Evolutionary conservation across 495 filamentous ascomycete genomes (phyloP), one percentile per base, ranked within the genome.

Genomic region (Xylaria castorea): DNA sequence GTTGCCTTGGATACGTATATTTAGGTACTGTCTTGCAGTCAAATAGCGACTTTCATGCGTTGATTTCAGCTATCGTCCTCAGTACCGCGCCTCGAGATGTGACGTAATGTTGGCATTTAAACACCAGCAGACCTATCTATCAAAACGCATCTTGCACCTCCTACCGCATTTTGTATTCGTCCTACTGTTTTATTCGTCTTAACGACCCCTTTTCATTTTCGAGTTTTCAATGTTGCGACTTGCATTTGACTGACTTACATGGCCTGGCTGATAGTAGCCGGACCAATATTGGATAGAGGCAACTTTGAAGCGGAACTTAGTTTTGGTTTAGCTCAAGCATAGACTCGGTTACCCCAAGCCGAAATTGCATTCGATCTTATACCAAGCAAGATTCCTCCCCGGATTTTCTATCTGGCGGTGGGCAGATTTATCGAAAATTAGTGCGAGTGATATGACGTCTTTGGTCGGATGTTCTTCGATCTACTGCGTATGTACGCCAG

Each of bases 361-460:
- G 5, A 30, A 55, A 14, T 27, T 55, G 51, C 16, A 27, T 53
- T 27, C 1, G n/a, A 51, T 14, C 20, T 51, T 2, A 9, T 50
- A 51, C 3, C 48, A 51, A 22, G 6, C 20, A 27, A 25, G 50
- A 25, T 53, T 12, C 50, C 11, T 12, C 7, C 9, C 9, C 3
- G 11, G 27, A 3, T 27, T 53, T 27, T 27, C 8, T 53, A 57
- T 55, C 25, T 11, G 8, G 51, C 51, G 3, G 6, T 34, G 12
- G 32, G 58, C 20, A 38, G 20, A n/a, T 7, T n/a, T 61, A 9
- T 36, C 30, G 34, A 61, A 38, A 61, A 22, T n/a, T 32, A 38
- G 32, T 38, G 34, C 22, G 34, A 2, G 20, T 61, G 58, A 14
- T 38, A 66, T 66, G 44, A 67, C 64, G 46, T 67, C 64, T 53